Conservation (phyloP, 2,329 filamentous ascomycete species). For the Hypoxylon sp. region DNA sequence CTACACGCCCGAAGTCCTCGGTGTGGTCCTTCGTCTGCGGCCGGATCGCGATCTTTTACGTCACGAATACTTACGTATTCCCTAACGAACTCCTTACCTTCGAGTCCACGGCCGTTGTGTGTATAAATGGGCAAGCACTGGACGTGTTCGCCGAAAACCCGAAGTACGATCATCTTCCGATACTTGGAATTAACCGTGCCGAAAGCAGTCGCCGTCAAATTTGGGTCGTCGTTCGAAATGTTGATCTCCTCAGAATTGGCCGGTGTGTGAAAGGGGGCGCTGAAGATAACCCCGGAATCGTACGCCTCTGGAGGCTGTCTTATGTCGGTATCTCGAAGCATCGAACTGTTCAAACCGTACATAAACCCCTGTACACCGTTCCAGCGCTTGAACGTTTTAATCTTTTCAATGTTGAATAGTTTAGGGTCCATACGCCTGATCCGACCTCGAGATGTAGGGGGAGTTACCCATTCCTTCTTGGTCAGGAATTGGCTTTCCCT, state of each 20-base stretch:
- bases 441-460: constrained; percentile 17
- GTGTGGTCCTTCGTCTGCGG: constrained; percentile 37
- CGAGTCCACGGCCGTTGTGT: constrained; percentile 46
- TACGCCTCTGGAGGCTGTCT: constrained; percentile 30
- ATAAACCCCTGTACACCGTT: constrained; percentile 17
- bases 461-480: constrained; percentile 23
- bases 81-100: constrained; percentile 29
- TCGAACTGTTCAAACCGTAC: constrained; percentile 31
- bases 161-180: constrained; percentile 50
- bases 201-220: constrained; percentile 48
- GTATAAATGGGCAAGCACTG: constrained; percentile 50
- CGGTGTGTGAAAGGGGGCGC: constrained; percentile 41
- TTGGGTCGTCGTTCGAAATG: constrained; percentile 41
- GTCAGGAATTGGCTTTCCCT: constrained; percentile 1
- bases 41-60: constrained; percentile 17
- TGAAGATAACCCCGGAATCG: constrained; percentile 42
- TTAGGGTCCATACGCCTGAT: constrained; percentile 15
- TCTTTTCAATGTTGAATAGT: constrained; percentile 26
- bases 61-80: constrained; percentile 51
- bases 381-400: constrained; percentile 31
- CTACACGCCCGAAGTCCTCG: constrained; percentile 27
- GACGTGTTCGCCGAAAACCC: constrained; percentile 44
- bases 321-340: constrained; percentile 38
- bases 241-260: constrained; percentile 25
- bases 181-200: constrained; percentile 49